Conservation (phyloP, 805 yeast species). For the Millerozyma acaciae region DNA sequence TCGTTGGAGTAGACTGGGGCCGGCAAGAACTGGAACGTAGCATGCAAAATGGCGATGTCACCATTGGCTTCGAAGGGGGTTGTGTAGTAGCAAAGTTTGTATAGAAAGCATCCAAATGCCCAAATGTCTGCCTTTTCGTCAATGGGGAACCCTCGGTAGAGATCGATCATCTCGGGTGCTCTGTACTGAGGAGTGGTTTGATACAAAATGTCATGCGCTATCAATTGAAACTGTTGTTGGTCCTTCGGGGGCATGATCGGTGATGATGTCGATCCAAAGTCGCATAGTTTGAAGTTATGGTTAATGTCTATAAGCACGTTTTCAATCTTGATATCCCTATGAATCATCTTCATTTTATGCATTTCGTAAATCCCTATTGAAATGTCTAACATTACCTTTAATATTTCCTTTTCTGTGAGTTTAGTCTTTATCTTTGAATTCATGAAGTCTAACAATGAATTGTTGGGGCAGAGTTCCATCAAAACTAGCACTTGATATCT, state of each 20-base stretch:
- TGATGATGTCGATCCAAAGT: constrained; percentile 85
- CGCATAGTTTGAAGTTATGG: constrained; percentile 78
- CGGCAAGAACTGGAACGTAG: constrained; percentile 73
- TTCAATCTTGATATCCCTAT: constrained; percentile 91
- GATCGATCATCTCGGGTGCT: constrained; percentile 93
- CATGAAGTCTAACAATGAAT: constrained; percentile 87
- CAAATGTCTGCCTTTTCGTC: constrained; percentile 93
- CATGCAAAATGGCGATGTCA: constrained; percentile 81
- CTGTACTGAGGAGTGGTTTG: constrained; percentile 97
- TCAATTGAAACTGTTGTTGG: constrained; percentile 65
- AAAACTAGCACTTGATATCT: constrained; percentile 81
- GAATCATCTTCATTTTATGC: constrained; percentile 79
- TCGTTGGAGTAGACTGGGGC: constrained; percentile 67
- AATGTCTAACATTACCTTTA: constrained; percentile 80
- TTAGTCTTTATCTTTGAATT: constrained; percentile 78
- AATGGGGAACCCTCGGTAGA: constrained; percentile 75
- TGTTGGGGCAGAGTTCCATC: constrained; percentile 90
- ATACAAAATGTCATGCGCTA: constrained; percentile 78
- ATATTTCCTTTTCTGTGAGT: constrained; percentile 68
- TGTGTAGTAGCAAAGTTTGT: constrained; percentile 85
- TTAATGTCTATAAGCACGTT: constrained; percentile 77
- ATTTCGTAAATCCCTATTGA: constrained; percentile 75
- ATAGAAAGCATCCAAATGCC: constrained; percentile 92
- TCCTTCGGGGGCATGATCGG: constrained; percentile 69
- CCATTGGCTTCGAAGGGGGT: constrained; percentile 93